Base-by-base conservation (phyloP, 2,329 filamentous ascomycete species). In the Penicillium concentricum region DNA sequence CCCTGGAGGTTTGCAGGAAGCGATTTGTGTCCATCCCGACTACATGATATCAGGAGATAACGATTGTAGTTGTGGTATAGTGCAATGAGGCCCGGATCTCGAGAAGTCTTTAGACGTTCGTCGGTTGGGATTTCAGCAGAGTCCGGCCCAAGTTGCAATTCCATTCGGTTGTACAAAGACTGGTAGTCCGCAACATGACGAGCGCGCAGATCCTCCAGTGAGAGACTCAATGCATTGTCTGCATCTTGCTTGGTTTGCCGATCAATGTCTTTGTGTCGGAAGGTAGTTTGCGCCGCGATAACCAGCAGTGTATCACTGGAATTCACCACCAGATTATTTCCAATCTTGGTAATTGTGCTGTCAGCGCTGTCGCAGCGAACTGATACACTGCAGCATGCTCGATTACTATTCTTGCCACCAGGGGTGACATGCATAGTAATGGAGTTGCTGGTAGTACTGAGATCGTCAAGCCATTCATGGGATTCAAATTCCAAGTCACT, bases 1-100 rank as follows among this genome's bases (percentile, higher is more conserved):
- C 84, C 83, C 65, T 84, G 82, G 0, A 87, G 73, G 55, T 85
- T 86, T 0, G 83, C 75, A 0, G 84, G 83, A 0, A 86, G 73
- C 0, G 78, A 75, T 20, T 66, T 65, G 26, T 53, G 30, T 35
- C 78, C 79, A 0, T 73, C 68, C 3, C 84, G 76, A 3, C 81
- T 83, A 0, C 81, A 82, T 0, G 79, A 78, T 47, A 86, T 82
- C 54, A 86, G 75, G 0, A 86, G 73, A 51, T 85, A 79, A 7
- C 81, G 77, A 5, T 77, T 78, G 47, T 80, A 83, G 59, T 82
- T 79, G 59, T 84, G 84, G 4, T 84, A 74, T 0, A 84, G 70
- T 2, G 72, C 74, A 49, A 84, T 81, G 2, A 86, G 68, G 37
- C 77, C 84, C 0, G 82, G 81, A 52, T 85, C 79, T 2, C 79